Evolutionary conservation across 768 basidiomycete species (phyloP).

Genomic region (Hericium coralloides): DNA sequence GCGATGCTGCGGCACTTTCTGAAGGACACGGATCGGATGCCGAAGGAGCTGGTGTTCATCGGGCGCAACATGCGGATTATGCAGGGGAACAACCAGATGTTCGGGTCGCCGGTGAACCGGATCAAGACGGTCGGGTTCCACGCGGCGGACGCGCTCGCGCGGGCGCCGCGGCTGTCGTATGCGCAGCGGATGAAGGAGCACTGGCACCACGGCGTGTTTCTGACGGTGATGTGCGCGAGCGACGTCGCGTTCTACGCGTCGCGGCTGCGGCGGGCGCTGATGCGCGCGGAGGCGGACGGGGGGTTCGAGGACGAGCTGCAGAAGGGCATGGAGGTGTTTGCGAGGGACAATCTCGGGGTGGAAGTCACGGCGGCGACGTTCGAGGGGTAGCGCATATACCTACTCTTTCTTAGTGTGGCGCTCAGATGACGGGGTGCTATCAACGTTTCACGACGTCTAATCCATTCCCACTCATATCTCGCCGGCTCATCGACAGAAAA

Average conservation of each 20-base stretch:
- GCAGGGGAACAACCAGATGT: conserved; percentile 64
- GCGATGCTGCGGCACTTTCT: conserved; percentile 56
- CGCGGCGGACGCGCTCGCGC: conserved; percentile 60
- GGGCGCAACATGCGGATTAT: conserved; percentile 65
- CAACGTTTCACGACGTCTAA: too few relatives aligned
- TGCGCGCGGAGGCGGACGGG: conserved; percentile 30
- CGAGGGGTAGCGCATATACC: not conserved
- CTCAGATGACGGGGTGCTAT: too few relatives aligned
- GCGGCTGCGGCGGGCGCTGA: conserved; percentile 26
- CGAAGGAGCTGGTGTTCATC: conserved; percentile 66
- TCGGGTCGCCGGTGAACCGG: conserved; percentile 83
- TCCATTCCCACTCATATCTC: too few relatives aligned
- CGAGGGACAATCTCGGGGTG: conserved; percentile 72
- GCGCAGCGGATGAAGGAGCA: conserved; percentile 39
- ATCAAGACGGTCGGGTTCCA: conserved; percentile 84
- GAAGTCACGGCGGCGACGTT: conserved; percentile 38
- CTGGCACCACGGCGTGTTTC: conserved; percentile 55
- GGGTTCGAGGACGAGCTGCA: conserved; percentile 83
- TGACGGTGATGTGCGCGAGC: conserved; percentile 51
- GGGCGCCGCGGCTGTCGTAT: conserved; percentile 32
- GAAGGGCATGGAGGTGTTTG: conserved; percentile 60
- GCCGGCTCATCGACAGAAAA: too few relatives aligned
- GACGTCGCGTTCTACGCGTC: conserved; percentile 63
- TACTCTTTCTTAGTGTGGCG: too few relatives aligned
- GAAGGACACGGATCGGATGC: conserved; percentile 68